Conservation (phyloP, 805 yeast genomes). For the Candida morakotiae region DNA sequence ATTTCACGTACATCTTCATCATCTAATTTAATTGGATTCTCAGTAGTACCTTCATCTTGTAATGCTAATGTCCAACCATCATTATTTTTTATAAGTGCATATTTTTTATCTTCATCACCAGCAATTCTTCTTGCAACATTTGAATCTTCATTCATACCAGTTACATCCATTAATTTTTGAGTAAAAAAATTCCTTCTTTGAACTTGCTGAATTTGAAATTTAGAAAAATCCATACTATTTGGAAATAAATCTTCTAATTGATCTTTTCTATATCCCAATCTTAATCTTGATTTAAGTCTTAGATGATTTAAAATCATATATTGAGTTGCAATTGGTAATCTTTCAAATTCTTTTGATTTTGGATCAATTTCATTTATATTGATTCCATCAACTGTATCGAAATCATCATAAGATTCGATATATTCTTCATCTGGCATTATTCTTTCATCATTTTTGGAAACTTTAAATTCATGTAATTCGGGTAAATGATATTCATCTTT, state of each 20-base stretch:
- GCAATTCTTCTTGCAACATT: constrained; percentile 61
- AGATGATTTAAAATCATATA: constrained; percentile 84
- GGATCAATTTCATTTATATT: constrained; percentile 79
- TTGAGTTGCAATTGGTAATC: constrained; percentile 79
- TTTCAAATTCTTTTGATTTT: constrained; percentile 68
- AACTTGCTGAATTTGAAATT: constrained; percentile 89
- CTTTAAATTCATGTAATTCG: constrained; percentile 50
- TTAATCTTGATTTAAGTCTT: constrained; percentile 75
- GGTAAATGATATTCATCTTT: constrained; percentile 89
- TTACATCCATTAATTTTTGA: constrained; percentile 75
- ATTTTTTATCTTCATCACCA: constrained; percentile 75
- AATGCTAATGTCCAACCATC: constrained; percentile 83
- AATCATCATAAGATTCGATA: constrained; percentile 52
- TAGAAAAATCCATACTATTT: constrained; percentile 82
- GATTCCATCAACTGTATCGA: constrained; percentile 59
- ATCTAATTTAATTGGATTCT: constrained; percentile 50
- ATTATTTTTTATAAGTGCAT: constrained; percentile 68
- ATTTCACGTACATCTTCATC: constrained; percentile 25
- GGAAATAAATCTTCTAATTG: constrained; percentile 82
- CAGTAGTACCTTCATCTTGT: constrained; percentile 34
- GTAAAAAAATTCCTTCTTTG: constrained; percentile 88
- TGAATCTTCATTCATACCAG: constrained; percentile 68
- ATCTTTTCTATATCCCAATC: constrained; percentile 94
- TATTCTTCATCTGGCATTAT: constrained; percentile 71
- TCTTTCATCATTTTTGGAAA: constrained; percentile 61